These are phyloP conservation scores for Phaeosphaeria sp. DNA, from an alignment of 2,329 filamentous ascomycete species.

Conservation along the genomic window DNA sequence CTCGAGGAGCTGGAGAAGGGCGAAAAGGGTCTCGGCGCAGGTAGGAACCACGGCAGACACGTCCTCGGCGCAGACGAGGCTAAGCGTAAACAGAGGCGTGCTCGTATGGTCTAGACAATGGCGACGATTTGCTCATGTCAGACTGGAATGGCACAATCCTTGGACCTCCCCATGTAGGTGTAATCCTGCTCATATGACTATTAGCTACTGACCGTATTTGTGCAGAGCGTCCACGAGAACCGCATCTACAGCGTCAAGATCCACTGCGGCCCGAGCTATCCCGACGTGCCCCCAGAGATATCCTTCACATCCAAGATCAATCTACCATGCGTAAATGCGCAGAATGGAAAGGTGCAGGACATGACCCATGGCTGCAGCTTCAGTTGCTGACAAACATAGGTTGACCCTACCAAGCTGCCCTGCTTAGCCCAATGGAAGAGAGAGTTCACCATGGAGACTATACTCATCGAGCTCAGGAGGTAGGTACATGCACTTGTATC, in stretches of 20 bases:
- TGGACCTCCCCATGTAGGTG: slow-evolving; percentile 88
- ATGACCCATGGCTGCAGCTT: slow-evolving; percentile 3
- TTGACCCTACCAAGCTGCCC: slow-evolving; percentile 82
- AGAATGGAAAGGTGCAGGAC: slow-evolving; percentile 70
- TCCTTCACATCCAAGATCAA: slow-evolving; percentile 95
- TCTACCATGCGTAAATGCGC: slow-evolving; percentile 87
- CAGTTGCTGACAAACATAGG: slow-evolving; percentile 54
- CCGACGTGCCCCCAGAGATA: slow-evolving; percentile 85
- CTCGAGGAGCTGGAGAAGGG: slow-evolving; percentile 98
- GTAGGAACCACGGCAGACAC: slow-evolving; percentile 53
- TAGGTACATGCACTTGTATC: slow-evolving; percentile 36
- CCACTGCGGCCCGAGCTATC: slow-evolving; percentile 89
- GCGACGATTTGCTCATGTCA: slow-evolving; percentile 94
- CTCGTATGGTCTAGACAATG: slow-evolving; percentile 93
- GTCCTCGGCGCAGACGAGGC: slow-evolving; percentile 9
- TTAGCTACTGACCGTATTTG: neutral
- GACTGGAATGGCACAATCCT: slow-evolving; percentile 99
- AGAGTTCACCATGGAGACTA: slow-evolving; percentile 93
- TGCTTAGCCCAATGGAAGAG: slow-evolving; percentile 91
- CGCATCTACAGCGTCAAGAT: slow-evolving; percentile 98
- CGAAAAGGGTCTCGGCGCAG: slow-evolving; percentile 94
- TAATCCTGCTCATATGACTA: neutral
- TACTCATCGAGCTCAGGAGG: slow-evolving; percentile 85
- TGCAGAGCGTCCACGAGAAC: slow-evolving; percentile 92
- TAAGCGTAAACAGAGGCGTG: slow-evolving; percentile 74